Evolutionary conservation across 768 basidiomycete genomes (phyloP).

Genomic region (Exsudoporus frostii): DNA sequence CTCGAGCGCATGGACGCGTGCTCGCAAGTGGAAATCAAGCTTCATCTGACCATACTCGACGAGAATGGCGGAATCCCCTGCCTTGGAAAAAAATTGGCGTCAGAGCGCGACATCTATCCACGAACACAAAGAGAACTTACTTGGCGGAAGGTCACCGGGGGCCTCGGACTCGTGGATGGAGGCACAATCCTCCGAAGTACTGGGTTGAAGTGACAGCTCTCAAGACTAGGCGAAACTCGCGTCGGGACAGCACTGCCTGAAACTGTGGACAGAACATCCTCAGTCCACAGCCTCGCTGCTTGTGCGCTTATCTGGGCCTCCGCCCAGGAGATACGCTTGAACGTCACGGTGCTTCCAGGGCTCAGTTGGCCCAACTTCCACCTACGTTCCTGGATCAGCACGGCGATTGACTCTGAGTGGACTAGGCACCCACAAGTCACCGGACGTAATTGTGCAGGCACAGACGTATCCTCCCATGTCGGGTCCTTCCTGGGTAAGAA

Average conservation of each 20-base stretch:
- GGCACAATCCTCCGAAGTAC: constrained; percentile 12
- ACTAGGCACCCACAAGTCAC: constrained; percentile 42
- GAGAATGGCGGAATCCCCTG: constrained; percentile 61
- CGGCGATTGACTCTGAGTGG: not conserved
- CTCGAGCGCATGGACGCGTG: constrained; percentile 57
- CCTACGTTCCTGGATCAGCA: constrained; percentile 30
- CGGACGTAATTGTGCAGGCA: constrained; percentile 48
- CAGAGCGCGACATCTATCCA: not conserved
- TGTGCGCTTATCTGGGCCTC: constrained; percentile 32
- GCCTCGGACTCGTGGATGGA: constrained; percentile 16
- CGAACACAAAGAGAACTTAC: constrained; percentile 27
- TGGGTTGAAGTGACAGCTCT: not conserved
- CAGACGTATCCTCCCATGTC: constrained; percentile 65
- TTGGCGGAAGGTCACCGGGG: constrained; percentile 50
- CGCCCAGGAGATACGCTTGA: constrained; percentile 47
- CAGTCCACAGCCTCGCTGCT: constrained; percentile 32
- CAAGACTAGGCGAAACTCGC: not conserved
- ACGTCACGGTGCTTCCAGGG: constrained; percentile 53
- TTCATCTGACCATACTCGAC: constrained; percentile 59
- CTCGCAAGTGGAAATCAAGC: constrained; percentile 51
- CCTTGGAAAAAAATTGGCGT: constrained; percentile 33
- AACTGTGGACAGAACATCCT: constrained; percentile 15
- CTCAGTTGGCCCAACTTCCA: constrained; percentile 69
- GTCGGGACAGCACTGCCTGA: not conserved
- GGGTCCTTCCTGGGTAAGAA: constrained; percentile 59